Evolutionary conservation across 2,329 filamentous ascomycete species (phyloP).

Genomic region (Aspergillus nomiae): DNA sequence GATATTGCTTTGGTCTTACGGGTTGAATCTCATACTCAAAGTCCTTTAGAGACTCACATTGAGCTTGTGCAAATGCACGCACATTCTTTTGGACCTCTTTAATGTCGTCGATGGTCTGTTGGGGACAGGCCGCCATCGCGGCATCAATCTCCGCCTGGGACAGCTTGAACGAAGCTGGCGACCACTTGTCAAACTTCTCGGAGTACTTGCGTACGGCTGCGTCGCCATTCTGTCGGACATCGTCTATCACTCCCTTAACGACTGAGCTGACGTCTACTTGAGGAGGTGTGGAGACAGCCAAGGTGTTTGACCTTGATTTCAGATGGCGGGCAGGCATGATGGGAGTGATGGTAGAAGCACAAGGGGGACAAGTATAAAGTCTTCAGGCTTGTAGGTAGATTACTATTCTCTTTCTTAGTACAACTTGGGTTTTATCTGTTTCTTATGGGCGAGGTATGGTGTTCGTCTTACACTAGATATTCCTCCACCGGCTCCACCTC

Average conservation of each 20-base stretch:
- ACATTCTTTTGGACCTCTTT: not conserved
- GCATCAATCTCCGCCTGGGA: constrained; percentile 28
- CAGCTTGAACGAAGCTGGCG: constrained; percentile 52
- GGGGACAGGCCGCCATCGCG: not conserved
- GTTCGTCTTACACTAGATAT: not conserved
- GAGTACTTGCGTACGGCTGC: constrained; percentile 52
- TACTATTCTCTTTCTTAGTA: not conserved
- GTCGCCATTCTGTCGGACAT: constrained; percentile 52
- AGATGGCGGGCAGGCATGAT: not conserved
- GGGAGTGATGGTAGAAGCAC: not conserved
- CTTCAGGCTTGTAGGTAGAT: not conserved
- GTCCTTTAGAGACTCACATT: not conserved
- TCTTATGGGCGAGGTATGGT: not conserved
- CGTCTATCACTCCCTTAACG: constrained; percentile 52
- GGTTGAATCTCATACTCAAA: not conserved
- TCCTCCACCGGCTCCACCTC: not conserved
- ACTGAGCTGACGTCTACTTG: constrained; percentile 30
- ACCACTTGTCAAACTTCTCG: constrained; percentile 59
- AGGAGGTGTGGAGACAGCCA: not conserved
- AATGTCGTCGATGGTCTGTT: not conserved
- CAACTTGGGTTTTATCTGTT: not conserved
- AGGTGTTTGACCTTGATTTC: not conserved
- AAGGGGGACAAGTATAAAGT: not conserved
- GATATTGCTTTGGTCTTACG: not conserved
- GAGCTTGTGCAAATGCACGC: not conserved